phyloP scores from a whole-genome alignment of 108 stramenopile genomes.

The Pinguiococcus pyrenoidosus region DNA sequence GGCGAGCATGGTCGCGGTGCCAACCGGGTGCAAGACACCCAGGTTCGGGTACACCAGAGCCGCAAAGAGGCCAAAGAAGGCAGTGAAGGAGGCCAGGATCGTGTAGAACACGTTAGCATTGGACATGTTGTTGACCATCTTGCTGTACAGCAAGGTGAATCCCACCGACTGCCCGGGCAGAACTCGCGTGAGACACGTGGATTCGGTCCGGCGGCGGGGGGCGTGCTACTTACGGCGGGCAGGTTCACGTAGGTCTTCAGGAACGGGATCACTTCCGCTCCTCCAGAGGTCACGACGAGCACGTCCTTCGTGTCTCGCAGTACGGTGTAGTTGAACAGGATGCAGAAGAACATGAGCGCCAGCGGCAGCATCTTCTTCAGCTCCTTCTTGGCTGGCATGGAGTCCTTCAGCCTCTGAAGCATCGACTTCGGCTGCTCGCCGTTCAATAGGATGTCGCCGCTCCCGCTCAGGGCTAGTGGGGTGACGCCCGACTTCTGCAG shows the following conservation, averaged over 20 bases:
- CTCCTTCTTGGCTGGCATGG: conserved; percentile 37
- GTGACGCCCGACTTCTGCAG: no score
- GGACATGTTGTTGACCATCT: conserved; percentile 65
- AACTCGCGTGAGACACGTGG: not conserved
- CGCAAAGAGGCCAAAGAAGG: conserved; percentile 77
- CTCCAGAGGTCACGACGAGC: conserved; percentile 40
- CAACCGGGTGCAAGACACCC: conserved; percentile 68
- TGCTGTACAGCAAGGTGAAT: conserved; percentile 74
- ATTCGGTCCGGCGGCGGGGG: not conserved
- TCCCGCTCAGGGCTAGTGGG: no score
- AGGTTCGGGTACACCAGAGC: conserved; percentile 68
- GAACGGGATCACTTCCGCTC: conserved; percentile 90
- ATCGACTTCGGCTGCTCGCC: no score
- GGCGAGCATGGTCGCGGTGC: conserved; percentile 56
- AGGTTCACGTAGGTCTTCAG: conserved; percentile 92
- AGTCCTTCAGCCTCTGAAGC: conserved; percentile 5
- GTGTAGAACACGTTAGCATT: conserved; percentile 75
- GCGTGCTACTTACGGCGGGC: conserved; percentile 43
- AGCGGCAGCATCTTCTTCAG: conserved; percentile 79
- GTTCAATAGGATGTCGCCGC: no score
- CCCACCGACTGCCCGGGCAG: conserved; percentile 24
- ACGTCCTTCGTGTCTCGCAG: conserved; percentile 59
- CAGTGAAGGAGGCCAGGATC: conserved; percentile 65
- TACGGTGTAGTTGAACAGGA: conserved; percentile 95
- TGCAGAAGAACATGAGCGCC: conserved; percentile 88